Evolutionary conservation across 2,329 filamentous ascomycete species (phyloP), one percentile per base, ranked within the genome.

Genomic region (Ophiostoma sp.): DNA sequence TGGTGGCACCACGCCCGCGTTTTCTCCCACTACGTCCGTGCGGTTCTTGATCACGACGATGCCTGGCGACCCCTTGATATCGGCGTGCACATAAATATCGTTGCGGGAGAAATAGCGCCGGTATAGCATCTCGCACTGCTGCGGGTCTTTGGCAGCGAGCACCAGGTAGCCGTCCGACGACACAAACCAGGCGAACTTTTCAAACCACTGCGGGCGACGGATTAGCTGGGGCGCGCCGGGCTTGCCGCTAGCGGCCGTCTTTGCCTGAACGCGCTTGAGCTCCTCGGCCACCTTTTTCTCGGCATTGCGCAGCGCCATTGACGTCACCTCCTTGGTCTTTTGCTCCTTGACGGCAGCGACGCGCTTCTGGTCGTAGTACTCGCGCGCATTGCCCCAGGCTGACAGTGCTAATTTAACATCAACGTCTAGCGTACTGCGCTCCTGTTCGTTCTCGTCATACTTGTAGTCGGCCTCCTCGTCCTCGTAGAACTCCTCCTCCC

Each of bases 111-210:
- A 80, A 74, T 98, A 89, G 38, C 87, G 87, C 71, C 89, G 88
- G 79, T 98, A 99, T n/a, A 99, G 81, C 55, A 93, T 89, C 76
- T 99, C 95, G 74, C 90, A 93, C 76, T 99, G 95, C 74, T 92
- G 89, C 1, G 88, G 85, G 79, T 99, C 95, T 71, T 92, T 92
- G 16, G 93, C 94, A 62, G 88, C 94, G 16, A 99, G 84, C 0
- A 98, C 91, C 5, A 99, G 84, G 76, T 98, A 97, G 4, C 94
- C 93, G 75, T 99, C 95, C 0, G 93, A 96, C 0, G 93, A 97
- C 73, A 98, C 86, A 79, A 99, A 99, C 84, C 92, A 98, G 41
- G 88, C 82, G 74, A 97, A 99, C 78, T 99, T 99, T 75, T 99
- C 95, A 73, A 97, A 99, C 95, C 95, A 99, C 74, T 93, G 85